Conservation (phyloP, 1,139 yeast species). For the Nakaseomyces delphensis region DNA sequence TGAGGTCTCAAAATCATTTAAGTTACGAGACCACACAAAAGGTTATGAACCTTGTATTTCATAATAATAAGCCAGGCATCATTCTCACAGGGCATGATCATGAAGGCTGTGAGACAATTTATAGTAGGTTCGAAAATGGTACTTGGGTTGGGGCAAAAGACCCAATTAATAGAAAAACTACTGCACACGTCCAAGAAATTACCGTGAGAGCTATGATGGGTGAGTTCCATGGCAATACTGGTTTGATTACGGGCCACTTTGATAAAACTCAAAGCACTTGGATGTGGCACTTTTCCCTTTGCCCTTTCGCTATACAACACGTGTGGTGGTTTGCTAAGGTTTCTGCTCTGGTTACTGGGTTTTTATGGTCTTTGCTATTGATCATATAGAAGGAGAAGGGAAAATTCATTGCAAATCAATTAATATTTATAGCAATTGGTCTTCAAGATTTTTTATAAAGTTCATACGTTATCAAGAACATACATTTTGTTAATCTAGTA, state of each 20-base stretch:
- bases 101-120: slow-evolving; percentile 77
- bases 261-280: slow-evolving; percentile 37
- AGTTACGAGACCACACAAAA: slow-evolving; percentile 55
- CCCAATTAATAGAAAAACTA: slow-evolving; percentile 23
- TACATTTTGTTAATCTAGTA: no score
- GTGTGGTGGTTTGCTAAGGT: slow-evolving; percentile 90
- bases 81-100: slow-evolving; percentile 95
- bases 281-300: slow-evolving; percentile 62
- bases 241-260: slow-evolving; percentile 67
- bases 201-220: slow-evolving; percentile 96
- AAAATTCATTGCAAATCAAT: neutral
- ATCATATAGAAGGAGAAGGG: slow-evolving; percentile 10
- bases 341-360: slow-evolving; percentile 37
- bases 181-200: slow-evolving; percentile 51
- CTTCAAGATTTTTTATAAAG: no score
- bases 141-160: slow-evolving; percentile 52
- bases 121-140: slow-evolving; percentile 38
- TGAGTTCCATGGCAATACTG: slow-evolving; percentile 83
- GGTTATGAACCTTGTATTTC: slow-evolving; percentile 61
- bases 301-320: slow-evolving; percentile 84
- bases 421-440: no score
- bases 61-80: slow-evolving; percentile 58
- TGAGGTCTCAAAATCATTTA: slow-evolving; percentile 84
- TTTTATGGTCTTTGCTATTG: slow-evolving; percentile 23
- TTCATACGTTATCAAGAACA: no score